These are phyloP conservation scores for Setaria italica DNA, from an alignment of 202 grass and related monocot species.

Conservation along the genomic window DNA sequence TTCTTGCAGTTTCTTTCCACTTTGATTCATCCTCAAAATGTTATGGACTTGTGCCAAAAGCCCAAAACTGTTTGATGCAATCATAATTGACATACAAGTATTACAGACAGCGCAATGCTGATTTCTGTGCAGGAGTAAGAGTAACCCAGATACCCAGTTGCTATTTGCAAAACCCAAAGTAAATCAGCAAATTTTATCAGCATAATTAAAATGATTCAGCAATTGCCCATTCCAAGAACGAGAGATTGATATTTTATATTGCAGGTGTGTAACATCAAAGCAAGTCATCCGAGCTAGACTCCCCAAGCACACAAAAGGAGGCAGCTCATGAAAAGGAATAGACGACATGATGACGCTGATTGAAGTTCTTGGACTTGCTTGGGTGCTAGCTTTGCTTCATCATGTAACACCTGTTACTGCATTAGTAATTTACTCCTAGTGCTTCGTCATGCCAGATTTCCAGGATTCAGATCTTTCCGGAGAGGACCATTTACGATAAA, in stretches of 20 bases:
- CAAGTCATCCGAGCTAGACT: background rate
- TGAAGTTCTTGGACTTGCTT: slow-evolving; percentile 51
- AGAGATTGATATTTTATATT: slow-evolving; percentile 12
- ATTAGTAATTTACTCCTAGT: slow-evolving; percentile 5
- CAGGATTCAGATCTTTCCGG: slow-evolving; percentile 34
- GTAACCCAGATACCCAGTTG: background rate
- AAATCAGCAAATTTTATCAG: background rate
- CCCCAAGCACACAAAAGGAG: slow-evolving; percentile 6
- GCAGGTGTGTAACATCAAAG: slow-evolving; percentile 20
- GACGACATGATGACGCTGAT: slow-evolving; percentile 15
- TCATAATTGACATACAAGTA: background rate
- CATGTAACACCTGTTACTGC: background rate
- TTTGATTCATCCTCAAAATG: slow-evolving; percentile 18
- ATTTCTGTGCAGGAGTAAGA: background rate
- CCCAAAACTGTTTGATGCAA: background rate
- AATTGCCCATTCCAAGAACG: background rate
- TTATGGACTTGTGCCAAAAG: background rate
- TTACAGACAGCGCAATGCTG: background rate
- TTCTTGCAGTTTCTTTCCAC: background rate
- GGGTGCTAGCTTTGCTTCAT: slow-evolving; percentile 28
- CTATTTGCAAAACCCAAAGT: background rate
- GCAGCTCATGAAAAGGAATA: background rate
- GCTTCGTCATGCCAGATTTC: slow-evolving; percentile 17
- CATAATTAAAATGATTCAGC: background rate
- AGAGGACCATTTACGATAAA: background rate